These are phyloP conservation scores for Dactylellina parvicollis DNA, from an alignment of 2,329 filamentous ascomycete species.

Conservation along the genomic window DNA sequence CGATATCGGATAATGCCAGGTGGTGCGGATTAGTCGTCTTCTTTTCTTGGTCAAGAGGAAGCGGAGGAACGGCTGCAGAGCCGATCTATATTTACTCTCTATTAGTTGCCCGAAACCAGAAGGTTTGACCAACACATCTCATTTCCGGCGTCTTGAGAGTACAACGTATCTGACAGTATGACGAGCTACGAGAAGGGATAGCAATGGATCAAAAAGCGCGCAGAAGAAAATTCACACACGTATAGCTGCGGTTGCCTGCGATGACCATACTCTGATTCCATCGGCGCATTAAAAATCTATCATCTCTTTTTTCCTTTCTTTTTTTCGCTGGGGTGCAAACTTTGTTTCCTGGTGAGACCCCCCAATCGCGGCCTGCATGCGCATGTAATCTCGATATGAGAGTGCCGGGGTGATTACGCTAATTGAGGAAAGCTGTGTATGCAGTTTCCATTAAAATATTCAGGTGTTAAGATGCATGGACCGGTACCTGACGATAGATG, in stretches of 20 bases:
- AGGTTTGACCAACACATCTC: slow-evolving; percentile 27
- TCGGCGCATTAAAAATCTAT: no score
- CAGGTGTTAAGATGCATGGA: no score
- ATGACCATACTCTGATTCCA: no score
- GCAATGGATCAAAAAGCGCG: no score
- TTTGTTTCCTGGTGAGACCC: neutral
- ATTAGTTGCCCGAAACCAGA: slow-evolving; percentile 13
- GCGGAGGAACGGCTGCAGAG: neutral
- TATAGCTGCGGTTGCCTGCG: no score
- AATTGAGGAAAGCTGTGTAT: neutral
- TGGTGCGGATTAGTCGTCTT: neutral
- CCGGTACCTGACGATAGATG: no score
- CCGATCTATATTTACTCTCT: slow-evolving; percentile 21
- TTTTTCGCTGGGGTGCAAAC: no score
- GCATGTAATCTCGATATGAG: neutral
- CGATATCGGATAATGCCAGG: neutral
- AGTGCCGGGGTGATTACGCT: neutral
- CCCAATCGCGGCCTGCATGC: neutral
- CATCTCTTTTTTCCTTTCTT: no score
- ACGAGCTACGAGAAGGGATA: no score
- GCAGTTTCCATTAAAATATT: no score
- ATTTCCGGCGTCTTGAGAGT: neutral
- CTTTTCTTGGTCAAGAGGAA: neutral
- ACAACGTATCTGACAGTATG: neutral
- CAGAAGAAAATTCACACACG: no score